Base-by-base conservation (phyloP, 208 protist genomes). In the Borovskyia barvae region DNA sequence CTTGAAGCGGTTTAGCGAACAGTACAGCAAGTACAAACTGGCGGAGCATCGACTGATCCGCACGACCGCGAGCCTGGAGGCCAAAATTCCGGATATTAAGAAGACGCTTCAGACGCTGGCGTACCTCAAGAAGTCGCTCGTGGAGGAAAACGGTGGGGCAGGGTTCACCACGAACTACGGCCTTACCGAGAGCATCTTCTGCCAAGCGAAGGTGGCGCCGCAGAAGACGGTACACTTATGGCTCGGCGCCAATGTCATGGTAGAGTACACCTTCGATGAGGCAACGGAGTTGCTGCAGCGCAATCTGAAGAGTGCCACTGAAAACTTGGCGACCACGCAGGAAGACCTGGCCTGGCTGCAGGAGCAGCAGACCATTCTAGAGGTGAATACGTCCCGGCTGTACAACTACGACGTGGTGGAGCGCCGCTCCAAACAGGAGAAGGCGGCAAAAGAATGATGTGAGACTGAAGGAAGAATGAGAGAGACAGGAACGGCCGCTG, bases 231-330 rank as follows among this genome's bases (percentile, higher is more conserved):
- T 96, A 24, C 93, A 94, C 61, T 64, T 98, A 3, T 98, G 93
- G 94, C 82, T 98, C 15, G 95, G 96, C 12, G 96, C 96, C 5
- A 98, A 98, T 65, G 93, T 98, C 11, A 98, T 98, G 94, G 92
- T 98, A 22, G 97, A 99, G 83, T 99, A 98, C 77, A 87, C 90
- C 12, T 93, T 96, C 58, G 96, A 98, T 7, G 97, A 98, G 72
- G 97, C 97, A 2, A 72, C 75, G 29, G 66, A 81, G 30, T 75
- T 98, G 54, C 80, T 98, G 30, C 70, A 81, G 52, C 90, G 89
- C 40, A 98, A 98, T 60, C 48, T 94, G 33, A 64, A 51, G 17
- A 86, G 80, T 39, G 91, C 90, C 17, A 80, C 79, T 29, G 75
- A 75, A 56, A 96, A 94, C 60, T 51, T 98, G 30, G 57, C 59